phyloP scores from a whole-genome alignment of 2,329 filamentous ascomycete species.

The Teratosphaeria pseudoeucalypti region DNA sequence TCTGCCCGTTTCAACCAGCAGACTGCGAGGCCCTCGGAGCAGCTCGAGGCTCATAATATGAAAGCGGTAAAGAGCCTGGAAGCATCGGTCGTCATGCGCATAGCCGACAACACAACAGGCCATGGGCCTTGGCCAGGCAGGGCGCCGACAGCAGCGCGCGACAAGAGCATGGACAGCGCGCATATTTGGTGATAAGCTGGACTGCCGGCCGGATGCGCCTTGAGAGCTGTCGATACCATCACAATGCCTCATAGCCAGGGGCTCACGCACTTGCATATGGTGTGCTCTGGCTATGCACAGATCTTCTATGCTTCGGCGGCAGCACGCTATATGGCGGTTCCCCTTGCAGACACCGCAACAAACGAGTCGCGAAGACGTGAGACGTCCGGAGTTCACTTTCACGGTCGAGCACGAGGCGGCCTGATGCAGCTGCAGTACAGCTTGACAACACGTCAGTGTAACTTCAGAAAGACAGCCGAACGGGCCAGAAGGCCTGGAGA shows the following conservation, averaged over 20 bases:
- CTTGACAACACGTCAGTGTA: background rate
- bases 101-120: background rate
- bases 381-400: background rate
- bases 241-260: background rate
- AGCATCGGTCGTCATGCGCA: background rate
- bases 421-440: background rate
- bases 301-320: background rate
- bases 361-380: no score
- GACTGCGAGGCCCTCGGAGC: background rate
- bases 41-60: background rate
- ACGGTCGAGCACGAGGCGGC: background rate
- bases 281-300: background rate
- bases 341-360: background rate
- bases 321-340: background rate
- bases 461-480: no score
- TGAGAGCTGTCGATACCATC: background rate
- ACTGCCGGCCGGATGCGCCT: background rate
- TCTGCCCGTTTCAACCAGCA: no score
- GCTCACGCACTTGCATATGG: background rate
- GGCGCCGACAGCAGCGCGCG: background rate
- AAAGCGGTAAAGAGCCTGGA: background rate
- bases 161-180: background rate
- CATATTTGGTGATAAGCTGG: background rate
- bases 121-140: background rate
- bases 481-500: no score